phyloP scores from a whole-genome alignment of 2,329 filamentous ascomycete species.

The Sphaerulina vaccinii region DNA sequence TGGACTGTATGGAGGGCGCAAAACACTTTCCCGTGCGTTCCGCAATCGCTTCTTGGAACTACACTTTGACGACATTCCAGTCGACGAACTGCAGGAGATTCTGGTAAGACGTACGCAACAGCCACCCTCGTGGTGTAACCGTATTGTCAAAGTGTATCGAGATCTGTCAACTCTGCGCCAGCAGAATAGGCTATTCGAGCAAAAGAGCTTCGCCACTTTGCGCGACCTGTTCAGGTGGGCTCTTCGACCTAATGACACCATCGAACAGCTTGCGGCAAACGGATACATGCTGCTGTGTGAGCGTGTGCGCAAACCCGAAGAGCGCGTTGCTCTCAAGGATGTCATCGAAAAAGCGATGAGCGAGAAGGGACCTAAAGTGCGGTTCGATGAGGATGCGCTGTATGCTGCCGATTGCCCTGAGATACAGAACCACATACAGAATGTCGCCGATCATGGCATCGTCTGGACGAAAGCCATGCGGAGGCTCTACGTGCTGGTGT shows the following conservation, averaged over 20 bases:
- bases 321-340: constrained; percentile 77
- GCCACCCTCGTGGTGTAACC: constrained; percentile 83
- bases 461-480: constrained; percentile 97
- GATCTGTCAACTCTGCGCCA: constrained; percentile 88
- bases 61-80: constrained; percentile 96
- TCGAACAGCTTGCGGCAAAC: constrained; percentile 84
- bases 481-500: constrained; percentile 84
- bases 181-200: constrained; percentile 87
- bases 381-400: constrained; percentile 69
- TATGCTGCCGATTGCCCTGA: constrained; percentile 57
- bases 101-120: constrained; percentile 84
- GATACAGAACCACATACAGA: constrained; percentile 36
- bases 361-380: constrained; percentile 57
- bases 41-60: constrained; percentile 95
- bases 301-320: constrained; percentile 86
- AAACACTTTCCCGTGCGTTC: constrained; percentile 89
- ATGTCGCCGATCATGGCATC: constrained; percentile 60
- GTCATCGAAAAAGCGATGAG: constrained; percentile 89
- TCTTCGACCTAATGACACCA: constrained; percentile 75
- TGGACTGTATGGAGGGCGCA: constrained; percentile 90
- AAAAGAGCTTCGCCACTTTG: constrained; percentile 95
- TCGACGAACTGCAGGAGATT: constrained; percentile 89
- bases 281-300: constrained; percentile 96
- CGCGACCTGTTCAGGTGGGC: constrained; percentile 97
- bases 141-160: constrained; percentile 91